A percentile compares a stretch with the other conserved stretches of the same genome.
phyloP scores from a whole-genome alignment of 139 green algal genomes.

The Tetratostichococcus sp. region DNA sequence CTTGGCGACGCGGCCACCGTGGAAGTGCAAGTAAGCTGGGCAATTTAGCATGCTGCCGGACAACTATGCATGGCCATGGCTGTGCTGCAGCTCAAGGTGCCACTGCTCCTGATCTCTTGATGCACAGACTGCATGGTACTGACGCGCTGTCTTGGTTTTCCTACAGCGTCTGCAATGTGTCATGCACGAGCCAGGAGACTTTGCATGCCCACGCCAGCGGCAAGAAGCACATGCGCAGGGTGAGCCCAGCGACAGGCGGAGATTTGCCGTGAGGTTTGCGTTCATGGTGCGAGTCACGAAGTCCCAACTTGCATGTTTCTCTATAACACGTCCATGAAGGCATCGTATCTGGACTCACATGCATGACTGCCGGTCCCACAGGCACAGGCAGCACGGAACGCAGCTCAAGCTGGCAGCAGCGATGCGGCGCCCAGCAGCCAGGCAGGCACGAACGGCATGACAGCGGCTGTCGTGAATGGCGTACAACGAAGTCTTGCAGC shows the following conservation, averaged over 20 bases:
- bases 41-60: not conserved
- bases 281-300: too few relatives aligned
- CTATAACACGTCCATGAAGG: too few relatives aligned
- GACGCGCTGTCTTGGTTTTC: not conserved
- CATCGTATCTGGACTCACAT: too few relatives aligned
- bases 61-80: too few relatives aligned
- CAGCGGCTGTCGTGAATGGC: not conserved
- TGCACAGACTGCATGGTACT: not conserved
- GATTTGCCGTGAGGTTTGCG: too few relatives aligned
- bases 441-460: not conserved
- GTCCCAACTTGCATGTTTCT: not conserved
- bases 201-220: constrained; percentile 76
- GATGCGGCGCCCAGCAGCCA: not conserved
- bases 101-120: too few relatives aligned
- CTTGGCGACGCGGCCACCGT: constrained; percentile 63
- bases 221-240: constrained; percentile 75
- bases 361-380: too few relatives aligned
- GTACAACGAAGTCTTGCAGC: too few relatives aligned
- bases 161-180: constrained; percentile 78
- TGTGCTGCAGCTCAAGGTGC: too few relatives aligned
- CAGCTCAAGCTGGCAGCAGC: not conserved
- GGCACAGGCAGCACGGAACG: not conserved
- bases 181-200: constrained; percentile 80
- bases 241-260: too few relatives aligned
- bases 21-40: constrained; percentile 59